phyloP scores from a whole-genome alignment of 352 stramenopile species.

The Pythium monospermum region DNA sequence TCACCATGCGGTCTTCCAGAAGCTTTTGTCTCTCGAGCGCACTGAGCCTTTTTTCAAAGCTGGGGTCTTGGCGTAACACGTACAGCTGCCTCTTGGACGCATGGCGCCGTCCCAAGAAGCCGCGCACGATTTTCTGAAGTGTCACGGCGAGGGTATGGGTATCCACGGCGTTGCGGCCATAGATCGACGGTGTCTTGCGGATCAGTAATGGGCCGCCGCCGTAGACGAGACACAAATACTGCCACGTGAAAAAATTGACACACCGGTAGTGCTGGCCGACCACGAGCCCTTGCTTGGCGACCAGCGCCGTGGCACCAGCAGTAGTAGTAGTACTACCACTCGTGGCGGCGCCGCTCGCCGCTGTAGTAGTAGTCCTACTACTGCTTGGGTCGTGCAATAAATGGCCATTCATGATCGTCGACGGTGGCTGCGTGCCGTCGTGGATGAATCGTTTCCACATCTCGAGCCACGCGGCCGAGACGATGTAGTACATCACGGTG shows the following conservation, averaged over 20 bases:
- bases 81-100: constrained; percentile 18
- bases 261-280: constrained; percentile 44
- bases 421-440: constrained; percentile 14
- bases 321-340: too few species aligned
- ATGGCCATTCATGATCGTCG: constrained; percentile 33
- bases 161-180: constrained; percentile 32
- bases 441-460: constrained; percentile 42
- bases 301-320: background rate
- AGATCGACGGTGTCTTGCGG: constrained; percentile 41
- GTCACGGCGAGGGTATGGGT: constrained; percentile 27
- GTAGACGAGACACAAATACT: constrained; percentile 45
- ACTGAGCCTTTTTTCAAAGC: constrained; percentile 18
- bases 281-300: constrained; percentile 20
- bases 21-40: constrained; percentile 16
- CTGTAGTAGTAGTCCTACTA: too few species aligned
- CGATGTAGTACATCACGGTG: constrained; percentile 31
- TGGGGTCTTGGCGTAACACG: constrained; percentile 27
- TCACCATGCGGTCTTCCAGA: constrained; percentile 32
- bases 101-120: constrained; percentile 35
- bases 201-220: constrained; percentile 40
- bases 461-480: constrained; percentile 35
- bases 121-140: constrained; percentile 44
- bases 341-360: too few species aligned
- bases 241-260: constrained; percentile 49
- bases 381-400: constrained; percentile 26